Evolutionary conservation across 1,139 yeast genomes (phyloP).

Genomic region (Blastobotrys buckinghamii): DNA sequence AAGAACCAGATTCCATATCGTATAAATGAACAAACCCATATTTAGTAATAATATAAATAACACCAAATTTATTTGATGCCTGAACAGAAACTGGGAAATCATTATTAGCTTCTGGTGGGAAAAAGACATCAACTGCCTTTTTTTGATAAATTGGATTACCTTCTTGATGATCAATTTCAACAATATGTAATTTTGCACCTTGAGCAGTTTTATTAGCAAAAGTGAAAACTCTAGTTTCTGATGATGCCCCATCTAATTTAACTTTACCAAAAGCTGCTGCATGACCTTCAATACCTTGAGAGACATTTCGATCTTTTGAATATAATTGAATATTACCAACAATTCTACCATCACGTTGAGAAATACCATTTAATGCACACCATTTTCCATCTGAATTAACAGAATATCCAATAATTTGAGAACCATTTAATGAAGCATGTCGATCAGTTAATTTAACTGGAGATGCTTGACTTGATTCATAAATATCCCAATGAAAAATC

Average conservation of each 20-base stretch:
- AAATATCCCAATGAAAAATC: slow-evolving; percentile 75
- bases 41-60: slow-evolving; percentile 84
- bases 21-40: slow-evolving; percentile 95
- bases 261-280: slow-evolving; percentile 84
- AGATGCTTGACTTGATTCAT: slow-evolving; percentile 73
- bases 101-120: slow-evolving; percentile 93
- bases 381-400: slow-evolving; percentile 79
- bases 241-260: slow-evolving; percentile 63
- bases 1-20: slow-evolving; percentile 87
- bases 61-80: slow-evolving; percentile 79
- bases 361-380: slow-evolving; percentile 94
- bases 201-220: slow-evolving; percentile 82
- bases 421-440: slow-evolving; percentile 69
- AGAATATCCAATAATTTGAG: slow-evolving; percentile 88
- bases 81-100: slow-evolving; percentile 97
- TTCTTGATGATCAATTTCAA: slow-evolving; percentile 92
- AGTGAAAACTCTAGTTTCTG: slow-evolving; percentile 79
- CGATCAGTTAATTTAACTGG: slow-evolving; percentile 79
- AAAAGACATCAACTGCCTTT: slow-evolving; percentile 87
- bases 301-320: slow-evolving; percentile 80
- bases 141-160: slow-evolving; percentile 80
- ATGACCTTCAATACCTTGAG: slow-evolving; percentile 98
- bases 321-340: slow-evolving; percentile 95
- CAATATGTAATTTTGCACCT: slow-evolving; percentile 83
- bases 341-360: slow-evolving; percentile 90